Evolutionary conservation across 495 filamentous ascomycete genomes (phyloP).

Genomic region (Opeltia flavorubescens): DNA sequence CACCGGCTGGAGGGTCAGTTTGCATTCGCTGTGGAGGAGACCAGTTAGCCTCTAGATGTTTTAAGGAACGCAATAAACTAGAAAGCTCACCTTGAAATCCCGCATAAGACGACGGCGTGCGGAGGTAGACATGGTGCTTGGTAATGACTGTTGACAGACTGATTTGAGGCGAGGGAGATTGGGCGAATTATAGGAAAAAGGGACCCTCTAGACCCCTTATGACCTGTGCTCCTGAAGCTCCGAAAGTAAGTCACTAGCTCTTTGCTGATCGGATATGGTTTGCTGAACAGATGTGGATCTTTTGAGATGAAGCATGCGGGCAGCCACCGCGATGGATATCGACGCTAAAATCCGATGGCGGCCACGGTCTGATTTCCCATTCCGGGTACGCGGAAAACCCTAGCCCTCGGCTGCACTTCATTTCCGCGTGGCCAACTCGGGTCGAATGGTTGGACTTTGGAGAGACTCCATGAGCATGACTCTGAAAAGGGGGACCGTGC

Average conservation of each 20-base stretch:
- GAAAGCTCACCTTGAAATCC: slow-evolving; percentile 77
- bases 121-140: slow-evolving; percentile 64
- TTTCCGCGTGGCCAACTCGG: too few relatives aligned
- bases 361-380: neutral
- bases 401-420: too few relatives aligned
- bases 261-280: too few relatives aligned
- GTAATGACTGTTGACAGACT: neutral
- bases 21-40: slow-evolving; percentile 71
- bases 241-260: too few relatives aligned
- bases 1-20: slow-evolving; percentile 92
- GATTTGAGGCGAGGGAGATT: too few relatives aligned
- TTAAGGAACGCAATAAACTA: slow-evolving; percentile 1
- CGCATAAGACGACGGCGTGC: slow-evolving; percentile 92
- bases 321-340: neutral
- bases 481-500: too few relatives aligned
- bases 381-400: neutral
- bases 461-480: too few relatives aligned
- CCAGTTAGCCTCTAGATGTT: neutral
- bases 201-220: too few relatives aligned
- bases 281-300: too few relatives aligned
- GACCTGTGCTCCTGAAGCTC: too few relatives aligned
- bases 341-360: neutral
- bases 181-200: too few relatives aligned
- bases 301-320: neutral
- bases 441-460: too few relatives aligned